Evolutionary conservation across 768 basidiomycete species (phyloP).

Genomic region (Lactifluus piperatus): DNA sequence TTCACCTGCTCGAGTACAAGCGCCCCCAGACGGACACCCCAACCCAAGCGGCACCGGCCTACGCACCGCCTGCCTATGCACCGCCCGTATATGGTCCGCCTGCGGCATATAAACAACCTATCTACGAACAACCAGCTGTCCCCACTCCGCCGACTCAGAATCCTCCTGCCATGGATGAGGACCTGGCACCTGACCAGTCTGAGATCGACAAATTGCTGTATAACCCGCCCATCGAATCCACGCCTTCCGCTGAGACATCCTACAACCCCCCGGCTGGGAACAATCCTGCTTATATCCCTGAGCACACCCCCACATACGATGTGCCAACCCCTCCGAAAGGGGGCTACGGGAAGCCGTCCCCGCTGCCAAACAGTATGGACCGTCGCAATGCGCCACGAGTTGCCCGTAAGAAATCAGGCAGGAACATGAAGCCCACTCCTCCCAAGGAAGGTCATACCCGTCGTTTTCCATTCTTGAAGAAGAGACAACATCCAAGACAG

Average conservation of each 20-base stretch:
- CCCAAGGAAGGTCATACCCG: background rate
- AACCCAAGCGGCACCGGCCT: background rate
- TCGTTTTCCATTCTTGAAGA: conserved; percentile 7
- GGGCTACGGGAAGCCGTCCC: conserved; percentile 14
- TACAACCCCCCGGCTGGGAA: background rate
- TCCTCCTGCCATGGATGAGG: background rate
- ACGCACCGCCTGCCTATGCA: background rate
- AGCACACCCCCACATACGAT: background rate
- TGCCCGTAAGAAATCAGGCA: conserved; percentile 1
- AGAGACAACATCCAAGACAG: conserved; percentile 5
- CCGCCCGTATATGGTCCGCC: background rate
- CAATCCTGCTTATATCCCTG: background rate
- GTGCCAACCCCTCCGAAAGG: conserved; percentile 1
- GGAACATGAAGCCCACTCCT: background rate
- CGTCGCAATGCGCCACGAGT: conserved; percentile 12
- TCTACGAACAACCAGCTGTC: background rate
- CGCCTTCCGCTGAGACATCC: background rate
- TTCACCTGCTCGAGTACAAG: background rate
- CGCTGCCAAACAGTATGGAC: background rate
- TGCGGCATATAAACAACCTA: background rate
- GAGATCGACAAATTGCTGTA: background rate
- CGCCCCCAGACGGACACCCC: background rate
- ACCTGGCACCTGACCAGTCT: background rate
- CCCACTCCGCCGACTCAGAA: background rate
- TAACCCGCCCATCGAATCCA: background rate